Conservation (phyloP, 129 eudicot species). For the Flaveria bidentis region DNA sequence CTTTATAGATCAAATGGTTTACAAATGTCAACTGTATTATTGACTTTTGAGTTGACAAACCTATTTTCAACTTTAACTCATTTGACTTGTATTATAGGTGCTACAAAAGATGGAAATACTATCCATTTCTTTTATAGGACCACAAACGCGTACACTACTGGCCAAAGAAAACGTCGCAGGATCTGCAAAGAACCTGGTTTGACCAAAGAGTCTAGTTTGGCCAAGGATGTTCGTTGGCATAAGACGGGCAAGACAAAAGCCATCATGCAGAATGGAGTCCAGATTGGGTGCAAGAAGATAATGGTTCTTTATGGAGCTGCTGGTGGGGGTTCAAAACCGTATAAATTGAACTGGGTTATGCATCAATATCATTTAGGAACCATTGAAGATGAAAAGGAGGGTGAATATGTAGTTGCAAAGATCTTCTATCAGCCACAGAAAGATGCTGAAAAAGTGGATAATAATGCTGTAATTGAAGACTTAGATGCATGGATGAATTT, state of each 20-base stretch:
- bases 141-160: slow-evolving; percentile 75
- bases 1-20: not conserved
- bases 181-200: slow-evolving; percentile 47
- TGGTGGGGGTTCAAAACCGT: slow-evolving; percentile 56
- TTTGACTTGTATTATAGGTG: slow-evolving; percentile 50
- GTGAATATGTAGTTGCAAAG: slow-evolving; percentile 75
- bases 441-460: slow-evolving; percentile 42
- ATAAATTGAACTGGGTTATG: slow-evolving; percentile 84
- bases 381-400: slow-evolving; percentile 76
- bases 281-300: slow-evolving; percentile 82
- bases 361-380: slow-evolving; percentile 88
- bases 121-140: slow-evolving; percentile 76
- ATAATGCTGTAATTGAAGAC: slow-evolving; percentile 35
- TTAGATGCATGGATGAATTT: slow-evolving; percentile 35
- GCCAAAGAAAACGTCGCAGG: slow-evolving; percentile 83
- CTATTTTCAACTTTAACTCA: not conserved
- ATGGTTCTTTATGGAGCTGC: slow-evolving; percentile 72
- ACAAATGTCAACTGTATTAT: not conserved
- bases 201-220: slow-evolving; percentile 30
- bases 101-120: slow-evolving; percentile 72
- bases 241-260: slow-evolving; percentile 90
- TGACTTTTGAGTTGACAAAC: slow-evolving; percentile 7
- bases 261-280: slow-evolving; percentile 60
- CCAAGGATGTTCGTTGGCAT: slow-evolving; percentile 82
- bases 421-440: slow-evolving; percentile 66